Evolutionary conservation across 1,139 yeast genomes (phyloP), one percentile per base, ranked within the genome.

Genomic region (Geotrichum restrictum): DNA sequence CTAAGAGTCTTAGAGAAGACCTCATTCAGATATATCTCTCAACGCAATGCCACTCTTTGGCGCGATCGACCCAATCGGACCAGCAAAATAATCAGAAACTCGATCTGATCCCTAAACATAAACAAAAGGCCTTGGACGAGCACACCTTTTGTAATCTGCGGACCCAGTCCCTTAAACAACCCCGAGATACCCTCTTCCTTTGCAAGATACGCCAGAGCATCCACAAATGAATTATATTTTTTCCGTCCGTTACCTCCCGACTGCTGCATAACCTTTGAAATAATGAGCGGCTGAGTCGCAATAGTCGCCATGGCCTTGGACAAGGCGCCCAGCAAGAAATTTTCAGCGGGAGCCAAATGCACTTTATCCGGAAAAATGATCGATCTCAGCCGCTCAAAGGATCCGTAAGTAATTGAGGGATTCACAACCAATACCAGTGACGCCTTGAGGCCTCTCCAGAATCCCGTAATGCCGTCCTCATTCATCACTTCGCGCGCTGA

Each of bases 351-450:
- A 11, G 79, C 74, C 60, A 88, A 74, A 60, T 69, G 69, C 52
- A 72, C 64, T 64, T 77, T 75, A 31, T 67, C 65, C 18, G 75
- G 76, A 65, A 75, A 85, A 45, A 85, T 62, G 3, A 79, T 61
- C 52, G 74, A 75, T 66, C 79, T 83, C 61, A 88, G 74, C 59
- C 88, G 77, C 67, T 86, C 93, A 67, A 81, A 85, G 1, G 89
- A 77, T 4, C 95, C 95, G 67, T 87, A 88, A 4, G 96, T 88
- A 65, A 88, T 88, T 41, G 95, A 83, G 3, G 96, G 96, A 70
- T 88, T 88, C 56, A 84, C 74, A 37, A 94, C 88, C 51, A 88
- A 76, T 4, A 88, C 86, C 63, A 88, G 70, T 11, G 89, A 82
- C 8, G 89, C 95, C 66, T 88, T 83, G 57, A 88, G 76, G 0